phyloP scores from a whole-genome alignment of 2,329 filamentous ascomycete genomes.

The Aspergillus niger region DNA sequence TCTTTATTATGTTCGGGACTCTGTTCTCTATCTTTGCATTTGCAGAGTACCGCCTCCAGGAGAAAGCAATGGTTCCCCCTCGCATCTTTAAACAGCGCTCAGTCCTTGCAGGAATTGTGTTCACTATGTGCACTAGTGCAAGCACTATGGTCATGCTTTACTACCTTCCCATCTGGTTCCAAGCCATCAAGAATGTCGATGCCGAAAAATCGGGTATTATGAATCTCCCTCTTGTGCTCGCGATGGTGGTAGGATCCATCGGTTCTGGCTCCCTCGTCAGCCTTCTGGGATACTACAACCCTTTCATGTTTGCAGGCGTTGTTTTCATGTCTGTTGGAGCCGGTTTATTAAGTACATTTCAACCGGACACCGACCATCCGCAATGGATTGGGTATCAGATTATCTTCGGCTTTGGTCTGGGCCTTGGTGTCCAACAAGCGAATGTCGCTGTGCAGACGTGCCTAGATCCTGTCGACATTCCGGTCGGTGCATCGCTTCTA shows the following conservation, averaged over 20 bases:
- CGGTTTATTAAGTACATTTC: constrained; percentile 38
- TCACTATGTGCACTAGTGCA: neutral
- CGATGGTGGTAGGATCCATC: constrained; percentile 32
- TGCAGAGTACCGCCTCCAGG: constrained; percentile 26
- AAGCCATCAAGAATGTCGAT: constrained; percentile 37
- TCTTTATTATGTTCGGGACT: constrained; percentile 30
- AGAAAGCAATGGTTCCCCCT: constrained; percentile 33
- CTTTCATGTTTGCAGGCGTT: constrained; percentile 36
- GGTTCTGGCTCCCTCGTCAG: constrained; percentile 33
- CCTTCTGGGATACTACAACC: constrained; percentile 40
- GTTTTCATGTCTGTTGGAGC: constrained; percentile 37
- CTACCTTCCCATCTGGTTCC: constrained; percentile 46
- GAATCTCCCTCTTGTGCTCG: constrained; percentile 36
- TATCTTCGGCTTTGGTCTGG: constrained; percentile 38
- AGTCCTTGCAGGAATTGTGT: constrained; percentile 13
- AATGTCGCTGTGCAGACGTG: constrained; percentile 39
- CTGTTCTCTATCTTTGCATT: constrained; percentile 26
- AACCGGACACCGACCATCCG: constrained; percentile 29
- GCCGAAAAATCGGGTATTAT: constrained; percentile 39
- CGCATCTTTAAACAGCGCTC: constrained; percentile 25
- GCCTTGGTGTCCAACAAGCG: constrained; percentile 38
- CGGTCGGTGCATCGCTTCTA: constrained; percentile 37
- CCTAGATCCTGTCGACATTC: constrained; percentile 34
- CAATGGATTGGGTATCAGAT: constrained; percentile 46
- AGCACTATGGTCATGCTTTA: constrained; percentile 9